Base-by-base conservation (phyloP, 106 monocot species). In the Acorus gramineus region DNA sequence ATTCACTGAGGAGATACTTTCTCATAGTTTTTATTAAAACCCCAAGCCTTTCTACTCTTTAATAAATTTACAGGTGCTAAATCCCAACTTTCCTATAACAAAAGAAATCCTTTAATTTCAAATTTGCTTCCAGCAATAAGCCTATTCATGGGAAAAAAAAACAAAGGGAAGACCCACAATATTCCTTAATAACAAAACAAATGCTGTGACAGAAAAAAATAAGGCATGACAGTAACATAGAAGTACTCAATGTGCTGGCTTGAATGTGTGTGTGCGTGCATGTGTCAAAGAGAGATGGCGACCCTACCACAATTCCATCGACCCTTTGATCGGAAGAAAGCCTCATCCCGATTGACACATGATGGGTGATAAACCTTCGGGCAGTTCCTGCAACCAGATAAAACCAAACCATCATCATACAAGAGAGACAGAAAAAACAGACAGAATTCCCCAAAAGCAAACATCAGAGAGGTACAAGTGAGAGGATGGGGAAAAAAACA, bases 281-380 rank as follows among this genome's bases (percentile, higher is more conserved):
- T 28, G 28, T 28, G 28, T 28, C 28, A 28, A 28, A 28, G 28
- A 28, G 28, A 14, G 49, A 6, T 6, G 42, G 9, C 11, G 61
- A 72, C 12, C 69, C 62, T 73, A 88, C 87, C 84, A 43, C 87
- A 88, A 44, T 80, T 81, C 87, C 87, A 88, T 13, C 75, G 71
- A 5, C 55, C 84, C 63, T 66, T 75, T 6, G 75, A 56, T 7
- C 73, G 69, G 53, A 87, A 87, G 78, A 84, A 88, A 8, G 71
- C 64, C 59, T 84, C 87, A n/a, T 88, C 87, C n/a, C 87, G 71
- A 43, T 79, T 76, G 42, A 88, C 68, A 63, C 87, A 88, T n/a
- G 73, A 65, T 4, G 87, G 78, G 55, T 88, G 87, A 61, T 88
- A 88, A 14, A 84, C 87, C 64, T 88, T 88, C 3, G 81, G 69